Conservation (phyloP, 106 monocot species). For the Posidonia australis region DNA sequence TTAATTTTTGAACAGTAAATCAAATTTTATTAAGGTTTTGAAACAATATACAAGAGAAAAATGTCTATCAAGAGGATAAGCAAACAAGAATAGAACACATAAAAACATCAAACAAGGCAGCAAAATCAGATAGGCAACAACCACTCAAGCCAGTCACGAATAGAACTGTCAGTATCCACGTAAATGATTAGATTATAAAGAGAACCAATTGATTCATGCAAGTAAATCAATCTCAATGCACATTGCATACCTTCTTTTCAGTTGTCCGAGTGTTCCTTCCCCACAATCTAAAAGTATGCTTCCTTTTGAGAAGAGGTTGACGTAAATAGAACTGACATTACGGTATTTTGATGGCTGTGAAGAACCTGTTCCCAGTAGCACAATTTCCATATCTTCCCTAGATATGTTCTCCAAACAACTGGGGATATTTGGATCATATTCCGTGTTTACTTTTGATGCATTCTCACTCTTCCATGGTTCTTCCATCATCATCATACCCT, state of each 20-base stretch:
- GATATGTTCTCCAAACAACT: slow-evolving; percentile 64
- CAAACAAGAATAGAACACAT: too few relatives aligned
- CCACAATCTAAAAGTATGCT: slow-evolving; percentile 96
- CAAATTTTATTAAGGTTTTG: too few relatives aligned
- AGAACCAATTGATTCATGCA: too few relatives aligned
- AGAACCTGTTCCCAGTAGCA: slow-evolving; percentile 89
- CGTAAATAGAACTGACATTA: slow-evolving; percentile 86
- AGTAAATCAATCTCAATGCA: too few relatives aligned
- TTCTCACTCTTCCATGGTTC: slow-evolving; percentile 66
- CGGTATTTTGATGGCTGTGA: slow-evolving; percentile 97
- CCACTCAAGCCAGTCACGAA: too few relatives aligned
- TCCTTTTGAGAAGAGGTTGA: slow-evolving; percentile 86
- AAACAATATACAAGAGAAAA: too few relatives aligned
- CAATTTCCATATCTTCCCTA: slow-evolving; percentile 95
- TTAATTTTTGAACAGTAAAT: too few relatives aligned
- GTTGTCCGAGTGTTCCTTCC: slow-evolving; percentile 86
- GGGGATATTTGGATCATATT: slow-evolving; percentile 41
- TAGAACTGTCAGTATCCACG: too few relatives aligned
- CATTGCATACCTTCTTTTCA: slow-evolving; percentile 69
- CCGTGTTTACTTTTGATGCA: slow-evolving; percentile 7
- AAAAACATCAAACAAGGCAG: too few relatives aligned
- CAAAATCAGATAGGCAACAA: too few relatives aligned
- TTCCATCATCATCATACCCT: slow-evolving; percentile 40
- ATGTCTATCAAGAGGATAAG: too few relatives aligned
- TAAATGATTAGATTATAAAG: too few relatives aligned